Conservation (phyloP, 1,284 basidiomycete genomes). For the Apiotrichum gracile region DNA sequence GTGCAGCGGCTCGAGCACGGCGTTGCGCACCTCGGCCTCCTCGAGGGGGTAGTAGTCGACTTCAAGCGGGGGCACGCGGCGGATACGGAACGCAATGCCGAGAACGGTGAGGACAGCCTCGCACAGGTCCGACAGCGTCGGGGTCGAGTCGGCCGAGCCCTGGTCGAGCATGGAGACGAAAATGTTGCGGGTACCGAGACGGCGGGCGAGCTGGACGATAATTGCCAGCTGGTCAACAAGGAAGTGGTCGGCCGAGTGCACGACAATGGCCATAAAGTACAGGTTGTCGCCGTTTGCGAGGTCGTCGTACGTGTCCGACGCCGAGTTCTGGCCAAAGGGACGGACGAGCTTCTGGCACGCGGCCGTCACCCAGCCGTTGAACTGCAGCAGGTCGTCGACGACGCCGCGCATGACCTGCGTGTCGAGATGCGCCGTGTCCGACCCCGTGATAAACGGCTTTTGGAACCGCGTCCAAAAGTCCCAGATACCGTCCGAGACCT, state of each 20-base stretch:
- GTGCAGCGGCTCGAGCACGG: constrained; percentile 80
- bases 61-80: constrained; percentile 81
- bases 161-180: constrained; percentile 97
- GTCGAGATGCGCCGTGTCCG: constrained; percentile 78
- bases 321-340: constrained; percentile 80
- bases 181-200: constrained; percentile 75
- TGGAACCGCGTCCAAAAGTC: constrained; percentile 91
- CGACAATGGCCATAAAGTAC: constrained; percentile 88
- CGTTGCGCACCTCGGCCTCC: constrained; percentile 84
- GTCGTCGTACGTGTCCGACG: constrained; percentile 79
- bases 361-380: constrained; percentile 99
- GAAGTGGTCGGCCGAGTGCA: constrained; percentile 95
- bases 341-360: constrained; percentile 82
- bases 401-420: constrained; percentile 77
- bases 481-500: constrained; percentile 66
- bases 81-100: constrained; percentile 82
- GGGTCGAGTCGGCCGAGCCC: constrained; percentile 83
- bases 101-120: constrained; percentile 86
- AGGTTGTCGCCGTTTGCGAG: constrained; percentile 70
- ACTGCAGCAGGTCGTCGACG: constrained; percentile 80
- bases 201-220: constrained; percentile 84
- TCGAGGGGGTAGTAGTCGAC: constrained; percentile 88
- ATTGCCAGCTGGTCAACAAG: constrained; percentile 92
- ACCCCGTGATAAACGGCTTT: constrained; percentile 72
- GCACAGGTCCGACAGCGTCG: constrained; percentile 82